A percentile compares a stretch with the other conserved stretches of the same genome.
phyloP scores from a whole-genome alignment of 1,284 basidiomycete species.

The Trichosporon asahii region DNA sequence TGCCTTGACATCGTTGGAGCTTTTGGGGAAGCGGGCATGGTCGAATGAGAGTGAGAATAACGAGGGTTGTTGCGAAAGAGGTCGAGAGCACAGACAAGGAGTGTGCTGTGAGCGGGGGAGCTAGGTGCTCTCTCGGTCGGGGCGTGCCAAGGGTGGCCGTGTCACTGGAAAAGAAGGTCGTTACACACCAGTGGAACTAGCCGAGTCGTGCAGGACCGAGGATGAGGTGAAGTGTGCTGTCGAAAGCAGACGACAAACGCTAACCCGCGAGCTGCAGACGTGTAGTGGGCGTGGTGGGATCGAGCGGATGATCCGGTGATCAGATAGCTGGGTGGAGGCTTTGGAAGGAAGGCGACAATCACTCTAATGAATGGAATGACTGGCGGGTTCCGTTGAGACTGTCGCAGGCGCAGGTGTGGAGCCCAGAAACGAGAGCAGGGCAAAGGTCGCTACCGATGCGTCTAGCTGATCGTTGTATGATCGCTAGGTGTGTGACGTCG shows the following conservation, averaged over 20 bases:
- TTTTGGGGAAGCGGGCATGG: background rate
- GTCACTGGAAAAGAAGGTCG: background rate
- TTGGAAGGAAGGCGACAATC: conserved; percentile 3
- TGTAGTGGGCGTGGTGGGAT: background rate
- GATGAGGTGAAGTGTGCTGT: background rate
- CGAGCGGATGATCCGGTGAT: background rate
- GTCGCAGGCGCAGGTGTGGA: background rate
- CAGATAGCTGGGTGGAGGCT: background rate
- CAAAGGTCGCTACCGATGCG: background rate
- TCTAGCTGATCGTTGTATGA: background rate
- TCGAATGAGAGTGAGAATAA: conserved; percentile 4
- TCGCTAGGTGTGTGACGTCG: background rate
- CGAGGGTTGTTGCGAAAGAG: background rate
- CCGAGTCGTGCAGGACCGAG: background rate
- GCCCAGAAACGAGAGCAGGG: background rate
- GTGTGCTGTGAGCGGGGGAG: conserved; percentile 5
- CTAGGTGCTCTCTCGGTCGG: background rate
- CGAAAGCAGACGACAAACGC: background rate
- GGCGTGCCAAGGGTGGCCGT: background rate
- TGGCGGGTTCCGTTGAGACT: background rate
- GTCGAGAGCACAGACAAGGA: conserved; percentile 8
- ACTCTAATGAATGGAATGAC: background rate
- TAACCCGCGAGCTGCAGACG: background rate
- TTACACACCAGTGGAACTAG: background rate
- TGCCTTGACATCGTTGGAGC: background rate